Evolutionary conservation across 352 stramenopile genomes (phyloP).

Genomic region (Aphanomyces cochlioides): DNA sequence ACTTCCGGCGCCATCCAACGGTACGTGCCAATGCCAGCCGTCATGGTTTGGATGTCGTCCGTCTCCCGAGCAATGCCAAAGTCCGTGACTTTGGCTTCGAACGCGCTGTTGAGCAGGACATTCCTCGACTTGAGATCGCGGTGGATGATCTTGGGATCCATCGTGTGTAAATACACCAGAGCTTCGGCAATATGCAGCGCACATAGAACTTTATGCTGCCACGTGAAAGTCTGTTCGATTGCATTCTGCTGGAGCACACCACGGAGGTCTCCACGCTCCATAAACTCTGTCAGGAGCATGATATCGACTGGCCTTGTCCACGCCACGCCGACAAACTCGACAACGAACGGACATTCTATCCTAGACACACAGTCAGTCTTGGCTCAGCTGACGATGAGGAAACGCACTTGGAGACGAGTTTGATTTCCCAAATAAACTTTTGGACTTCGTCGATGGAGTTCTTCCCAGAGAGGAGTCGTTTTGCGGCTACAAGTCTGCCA

Average conservation of each 20-base stretch:
- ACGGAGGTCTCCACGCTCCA: constrained; percentile 45
- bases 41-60: constrained; percentile 15
- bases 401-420: constrained; percentile 22
- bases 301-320: constrained; percentile 51
- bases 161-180: constrained; percentile 19
- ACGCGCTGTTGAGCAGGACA: constrained; percentile 22
- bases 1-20: constrained; percentile 22
- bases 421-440: constrained; percentile 22
- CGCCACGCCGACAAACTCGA: constrained; percentile 61
- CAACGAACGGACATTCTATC: constrained; percentile 34
- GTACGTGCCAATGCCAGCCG: constrained; percentile 20
- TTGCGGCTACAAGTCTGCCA: constrained; percentile 64
- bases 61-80: constrained; percentile 2
- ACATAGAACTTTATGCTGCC: constrained; percentile 5
- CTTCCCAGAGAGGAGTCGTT: constrained; percentile 42
- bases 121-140: constrained; percentile 26
- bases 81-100: constrained; percentile 21
- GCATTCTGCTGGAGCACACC: constrained; percentile 40
- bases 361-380: not conserved
- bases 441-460: constrained; percentile 40
- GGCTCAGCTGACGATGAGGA: not conserved
- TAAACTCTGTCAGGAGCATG: constrained; percentile 43
- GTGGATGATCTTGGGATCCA: constrained; percentile 21
- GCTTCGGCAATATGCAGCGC: constrained; percentile 9
- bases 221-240: not conserved